Evolutionary conservation across 2,329 filamentous ascomycete genomes (phyloP), one percentile per base, ranked within the genome.

Genomic region (Fusarium citri): DNA sequence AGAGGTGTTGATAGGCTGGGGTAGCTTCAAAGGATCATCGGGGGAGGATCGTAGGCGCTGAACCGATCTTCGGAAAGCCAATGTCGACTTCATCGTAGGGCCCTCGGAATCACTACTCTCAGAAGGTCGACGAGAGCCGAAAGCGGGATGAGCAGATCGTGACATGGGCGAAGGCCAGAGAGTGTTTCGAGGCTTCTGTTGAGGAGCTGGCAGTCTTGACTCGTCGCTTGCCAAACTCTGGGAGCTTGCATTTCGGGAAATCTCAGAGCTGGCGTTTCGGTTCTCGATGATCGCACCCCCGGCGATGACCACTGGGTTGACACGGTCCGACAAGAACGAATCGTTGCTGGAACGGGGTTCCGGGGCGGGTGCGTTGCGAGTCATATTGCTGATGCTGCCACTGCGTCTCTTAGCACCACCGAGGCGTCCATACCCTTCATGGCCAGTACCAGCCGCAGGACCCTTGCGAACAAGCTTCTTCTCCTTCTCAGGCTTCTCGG

Each of bases 371-470:
- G 83, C 82, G 26, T 81, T 84, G n/a, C 82, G 83, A 5, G 79
- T 77, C 25, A 82, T 72, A 64, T 83, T 87, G 10, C 84, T 81
- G 22, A 84, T 81, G 73, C 88, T 90, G 63, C 86, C 88, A 74
- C 89, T 93, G 56, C 91, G 87, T 30, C 91, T 87, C 61, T 89
- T 87, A 30, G 83, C 74, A 8, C 85, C 82, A 5, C 89, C 89
- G 59, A 93, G 83, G 59, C 87, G 87, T 1, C 91, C 91, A 74
- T 95, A 94, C 2, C 92, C 92, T 81, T 98, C 95, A 75, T 98
- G 94, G 0, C 95, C 95, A 40, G 95, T 98, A n/a, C 95, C 95
- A 42, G 95, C 95, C 18, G 87, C 89, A 23, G 95, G 95, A 0
- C 95, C 94, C 79, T 94, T 95, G 28, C 92, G 87, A 25, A 83